Base-by-base conservation (phyloP, 2,329 filamentous ascomycete genomes). In the Alternaria sp. region DNA sequence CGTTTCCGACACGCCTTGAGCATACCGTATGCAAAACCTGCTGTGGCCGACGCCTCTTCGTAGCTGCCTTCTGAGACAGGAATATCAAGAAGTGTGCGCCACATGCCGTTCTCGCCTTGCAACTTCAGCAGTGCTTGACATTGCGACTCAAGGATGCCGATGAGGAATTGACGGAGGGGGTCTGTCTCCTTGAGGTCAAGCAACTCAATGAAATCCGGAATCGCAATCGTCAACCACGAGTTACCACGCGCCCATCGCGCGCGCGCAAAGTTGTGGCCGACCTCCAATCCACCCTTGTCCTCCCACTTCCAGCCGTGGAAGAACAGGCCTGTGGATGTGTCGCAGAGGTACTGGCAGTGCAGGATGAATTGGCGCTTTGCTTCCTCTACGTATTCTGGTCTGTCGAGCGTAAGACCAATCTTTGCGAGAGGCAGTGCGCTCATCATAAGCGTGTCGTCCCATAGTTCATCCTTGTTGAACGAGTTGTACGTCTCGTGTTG, bases 381-480 rank as follows among this genome's bases (percentile, higher is more conserved):
- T 78, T 94, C 92, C 43, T 88, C 89, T 27, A 94, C 82, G 74
- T 94, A 94, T 66, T 90, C 85, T 0, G 90, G 89, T 2, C 91
- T 82, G 62, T 86, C 83, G 3, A 94, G 84, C 4, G 93, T 81
- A 57, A 89, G 84, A 1, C 92, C 92, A 62, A 93, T 93, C 81
- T 94, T 94, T 18, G 91, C 91, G 18, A 94, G 83, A 2, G 92
- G 92, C 78, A 94, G 81, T 6, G 93, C 91, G 0, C 90, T 93
- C 92, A 94, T 94, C 91, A 94, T 94, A 45, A 94, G 83, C 6
- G 92, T 94, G 75, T 94, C 92, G 68, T 93, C 92, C 92, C 92
- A 94, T 22, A 94, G 83, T 80, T 94, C 90, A 75, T 92, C 85
- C 63, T 88, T 84, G 77, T 94, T 93, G 65, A 86, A 84, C 3